phyloP scores from a whole-genome alignment of 768 basidiomycete genomes.

The Leucosporidium creatinivorum region DNA sequence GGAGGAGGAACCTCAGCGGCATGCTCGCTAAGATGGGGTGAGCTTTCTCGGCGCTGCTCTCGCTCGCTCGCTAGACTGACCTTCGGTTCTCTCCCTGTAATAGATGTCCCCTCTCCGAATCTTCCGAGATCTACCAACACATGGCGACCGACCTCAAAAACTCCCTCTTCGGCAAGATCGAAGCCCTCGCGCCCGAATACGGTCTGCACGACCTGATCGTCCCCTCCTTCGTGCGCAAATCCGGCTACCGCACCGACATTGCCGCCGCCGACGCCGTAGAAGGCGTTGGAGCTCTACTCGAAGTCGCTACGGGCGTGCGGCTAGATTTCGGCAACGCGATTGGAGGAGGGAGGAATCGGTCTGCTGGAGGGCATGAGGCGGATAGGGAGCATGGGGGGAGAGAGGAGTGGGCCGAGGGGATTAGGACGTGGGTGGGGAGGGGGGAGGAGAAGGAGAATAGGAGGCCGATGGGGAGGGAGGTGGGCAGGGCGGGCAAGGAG shows the following conservation, averaged over 20 bases:
- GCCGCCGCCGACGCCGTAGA: conserved; percentile 92
- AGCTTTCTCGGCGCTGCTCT: conserved; percentile 3
- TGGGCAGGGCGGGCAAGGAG: conserved; percentile 1
- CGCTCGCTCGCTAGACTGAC: conserved; percentile 1
- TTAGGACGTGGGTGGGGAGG: conserved; percentile 63
- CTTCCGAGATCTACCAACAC: conserved; percentile 84
- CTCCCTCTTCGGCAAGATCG: conserved; percentile 68
- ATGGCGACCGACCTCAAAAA: conserved; percentile 95
- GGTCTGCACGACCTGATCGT: conserved; percentile 88
- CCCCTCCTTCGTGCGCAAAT: conserved; percentile 85
- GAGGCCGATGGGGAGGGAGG: too few relatives aligned
- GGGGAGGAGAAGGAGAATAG: conserved; percentile 42
- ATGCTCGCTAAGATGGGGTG: conserved; percentile 98
- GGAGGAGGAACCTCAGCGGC: conserved; percentile 78
- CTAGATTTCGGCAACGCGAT: conserved; percentile 59
- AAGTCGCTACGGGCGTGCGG: conserved; percentile 81
- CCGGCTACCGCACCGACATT: conserved; percentile 79
- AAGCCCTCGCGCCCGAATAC: conserved; percentile 86
- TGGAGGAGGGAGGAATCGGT: not conserved
- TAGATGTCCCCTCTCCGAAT: conserved; percentile 62
- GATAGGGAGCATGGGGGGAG: conserved; percentile 34
- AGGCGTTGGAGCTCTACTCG: conserved; percentile 73
- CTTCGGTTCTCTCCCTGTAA: not conserved
- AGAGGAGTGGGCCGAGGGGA: conserved; percentile 49
- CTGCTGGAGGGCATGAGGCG: conserved; percentile 16